Percentiles rank a stretch among this genome's conserved stretches.
Evolutionary conservation across 805 yeast species (phyloP).

Genomic region (Candida argentea): DNA sequence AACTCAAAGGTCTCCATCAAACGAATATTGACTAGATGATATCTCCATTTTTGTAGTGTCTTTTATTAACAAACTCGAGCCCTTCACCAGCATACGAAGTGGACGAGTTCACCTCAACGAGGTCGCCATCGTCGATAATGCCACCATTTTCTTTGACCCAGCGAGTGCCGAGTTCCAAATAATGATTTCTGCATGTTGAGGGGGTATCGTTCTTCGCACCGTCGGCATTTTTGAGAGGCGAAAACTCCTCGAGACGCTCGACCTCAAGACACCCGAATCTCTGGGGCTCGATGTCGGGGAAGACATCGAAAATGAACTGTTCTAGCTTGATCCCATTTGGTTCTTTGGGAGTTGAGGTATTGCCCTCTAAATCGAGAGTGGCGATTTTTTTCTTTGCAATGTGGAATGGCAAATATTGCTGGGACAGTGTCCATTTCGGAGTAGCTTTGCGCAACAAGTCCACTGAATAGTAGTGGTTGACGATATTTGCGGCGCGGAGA

Average conservation of each 20-base stretch:
- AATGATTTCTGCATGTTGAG: conserved; percentile 61
- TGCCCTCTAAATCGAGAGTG: conserved; percentile 38
- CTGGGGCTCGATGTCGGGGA: conserved; percentile 59
- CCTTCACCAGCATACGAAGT: conserved; percentile 74
- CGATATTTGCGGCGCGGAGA: conserved; percentile 92
- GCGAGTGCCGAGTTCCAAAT: conserved; percentile 53
- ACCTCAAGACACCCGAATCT: conserved; percentile 92
- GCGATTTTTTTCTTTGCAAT: conserved; percentile 88
- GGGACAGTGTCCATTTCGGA: conserved; percentile 61
- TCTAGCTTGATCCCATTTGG: conserved; percentile 93
- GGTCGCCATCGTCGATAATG: conserved; percentile 28
- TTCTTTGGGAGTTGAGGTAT: conserved; percentile 47
- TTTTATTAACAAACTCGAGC: conserved; percentile 45
- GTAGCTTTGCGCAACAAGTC: conserved; percentile 52
- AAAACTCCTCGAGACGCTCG: conserved; percentile 72
- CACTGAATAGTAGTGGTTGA: conserved; percentile 88
- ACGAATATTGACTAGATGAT: conserved; percentile 9
- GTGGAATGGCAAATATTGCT: conserved; percentile 76
- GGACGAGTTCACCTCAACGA: conserved; percentile 70
- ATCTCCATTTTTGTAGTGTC: conserved; percentile 25
- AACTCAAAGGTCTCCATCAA: no score
- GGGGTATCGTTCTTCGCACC: conserved; percentile 82
- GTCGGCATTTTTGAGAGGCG: conserved; percentile 87
- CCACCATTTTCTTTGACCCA: conserved; percentile 79
- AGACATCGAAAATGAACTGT: conserved; percentile 94